These are phyloP conservation scores for Aspergillus fijiensis DNA, from an alignment of 2,329 filamentous ascomycete species.

Conservation along the genomic window DNA sequence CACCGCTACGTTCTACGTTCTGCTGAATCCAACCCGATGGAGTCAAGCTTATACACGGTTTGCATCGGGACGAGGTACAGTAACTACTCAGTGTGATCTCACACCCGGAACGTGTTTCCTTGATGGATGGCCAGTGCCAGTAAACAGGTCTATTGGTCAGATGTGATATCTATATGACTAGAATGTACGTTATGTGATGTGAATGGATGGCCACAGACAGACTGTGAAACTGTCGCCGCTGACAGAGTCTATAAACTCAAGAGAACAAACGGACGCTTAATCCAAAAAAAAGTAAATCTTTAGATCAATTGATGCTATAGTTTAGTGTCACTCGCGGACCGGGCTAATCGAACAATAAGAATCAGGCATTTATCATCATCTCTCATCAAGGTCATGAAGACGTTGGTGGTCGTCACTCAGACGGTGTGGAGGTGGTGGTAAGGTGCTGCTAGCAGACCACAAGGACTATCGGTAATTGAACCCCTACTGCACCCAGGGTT, in stretches of 20 bases:
- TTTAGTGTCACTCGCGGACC: slow-evolving; percentile 31
- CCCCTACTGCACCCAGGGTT: slow-evolving; percentile 32
- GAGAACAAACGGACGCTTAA: not conserved
- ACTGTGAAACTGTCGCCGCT: not conserved
- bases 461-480: slow-evolving; percentile 15
- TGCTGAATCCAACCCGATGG: too few relatives aligned
- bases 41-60: too few relatives aligned
- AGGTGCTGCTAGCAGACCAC: slow-evolving; percentile 31
- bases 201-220: not conserved
- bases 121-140: too few relatives aligned
- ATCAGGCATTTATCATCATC: slow-evolving; percentile 46
- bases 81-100: too few relatives aligned
- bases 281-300: slow-evolving; percentile 16
- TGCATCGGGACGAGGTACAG: too few relatives aligned
- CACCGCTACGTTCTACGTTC: too few relatives aligned
- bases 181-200: not conserved
- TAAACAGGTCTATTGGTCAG: too few relatives aligned
- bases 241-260: not conserved
- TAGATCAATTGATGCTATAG: slow-evolving; percentile 34
- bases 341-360: slow-evolving; percentile 35
- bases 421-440: slow-evolving; percentile 44
- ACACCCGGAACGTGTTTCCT: too few relatives aligned
- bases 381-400: slow-evolving; percentile 47
- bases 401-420: slow-evolving; percentile 24
- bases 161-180: not conserved